phyloP scores from a whole-genome alignment of 2,329 filamentous ascomycete genomes.

The Cladophialophora bantiana region DNA sequence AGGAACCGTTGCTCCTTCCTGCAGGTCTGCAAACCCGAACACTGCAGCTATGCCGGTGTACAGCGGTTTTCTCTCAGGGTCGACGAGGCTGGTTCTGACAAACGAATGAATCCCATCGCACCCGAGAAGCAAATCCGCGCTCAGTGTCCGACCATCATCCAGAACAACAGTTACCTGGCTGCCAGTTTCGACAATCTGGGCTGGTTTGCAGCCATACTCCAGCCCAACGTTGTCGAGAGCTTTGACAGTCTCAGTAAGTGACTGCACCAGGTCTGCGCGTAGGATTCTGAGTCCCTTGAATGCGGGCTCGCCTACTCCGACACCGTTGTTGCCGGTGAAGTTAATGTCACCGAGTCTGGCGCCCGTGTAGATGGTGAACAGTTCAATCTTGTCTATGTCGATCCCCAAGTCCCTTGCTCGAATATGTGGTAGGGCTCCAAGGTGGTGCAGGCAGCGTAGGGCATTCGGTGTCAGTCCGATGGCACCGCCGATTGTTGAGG shows the following conservation, averaged over 20 bases:
- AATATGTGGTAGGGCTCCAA: slow-evolving; percentile 58
- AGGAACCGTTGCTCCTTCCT: slow-evolving; percentile 5
- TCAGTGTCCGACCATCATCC: slow-evolving; percentile 40
- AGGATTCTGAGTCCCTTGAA: slow-evolving; percentile 46
- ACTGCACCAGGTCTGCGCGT: slow-evolving; percentile 43
- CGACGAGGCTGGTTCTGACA: slow-evolving; percentile 29
- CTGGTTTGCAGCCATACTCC: slow-evolving; percentile 41
- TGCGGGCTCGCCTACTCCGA: slow-evolving; percentile 26
- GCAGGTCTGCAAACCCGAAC: slow-evolving; percentile 19
- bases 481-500: slow-evolving; percentile 54
- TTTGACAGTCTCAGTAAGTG: slow-evolving; percentile 40
- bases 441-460: slow-evolving; percentile 59
- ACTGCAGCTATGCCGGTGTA: slow-evolving; percentile 34
- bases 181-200: slow-evolving; percentile 39
- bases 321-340: slow-evolving; percentile 24
- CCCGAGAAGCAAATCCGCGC: slow-evolving; percentile 40
- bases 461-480: slow-evolving; percentile 68
- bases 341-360: slow-evolving; percentile 39
- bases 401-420: slow-evolving; percentile 51
- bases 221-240: slow-evolving; percentile 40
- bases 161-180: slow-evolving; percentile 41
- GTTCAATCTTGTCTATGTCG: slow-evolving; percentile 60
- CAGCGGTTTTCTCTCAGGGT: slow-evolving; percentile 25
- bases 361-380: slow-evolving; percentile 46
- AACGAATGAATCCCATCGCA: slow-evolving; percentile 42